phyloP scores from a whole-genome alignment of 176 grass and related monocot species.

The Aechmea fasciata region DNA sequence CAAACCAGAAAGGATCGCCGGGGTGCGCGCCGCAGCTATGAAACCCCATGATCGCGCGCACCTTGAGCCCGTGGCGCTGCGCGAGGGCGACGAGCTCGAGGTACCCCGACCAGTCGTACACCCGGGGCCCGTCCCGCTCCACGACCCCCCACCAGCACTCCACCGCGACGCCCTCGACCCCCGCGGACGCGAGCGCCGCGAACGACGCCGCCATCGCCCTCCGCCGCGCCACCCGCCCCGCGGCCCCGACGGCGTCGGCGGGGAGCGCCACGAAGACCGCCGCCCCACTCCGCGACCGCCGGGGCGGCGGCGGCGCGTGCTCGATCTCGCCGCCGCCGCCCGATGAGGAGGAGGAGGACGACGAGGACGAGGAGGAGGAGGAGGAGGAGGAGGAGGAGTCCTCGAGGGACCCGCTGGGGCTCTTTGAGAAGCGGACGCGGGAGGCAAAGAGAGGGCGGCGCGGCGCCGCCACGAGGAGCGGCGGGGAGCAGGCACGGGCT shows the following conservation, averaged over 20 bases:
- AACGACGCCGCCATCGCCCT: constrained; percentile 57
- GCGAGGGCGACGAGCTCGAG: constrained; percentile 54
- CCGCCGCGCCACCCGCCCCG: constrained; percentile 35
- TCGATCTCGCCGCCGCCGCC: constrained; percentile 47
- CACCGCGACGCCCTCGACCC: constrained; percentile 43
- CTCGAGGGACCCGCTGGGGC: constrained; percentile 11
- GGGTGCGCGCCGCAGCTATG: constrained; percentile 53
- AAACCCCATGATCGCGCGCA: constrained; percentile 65
- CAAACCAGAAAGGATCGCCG: constrained; percentile 38
- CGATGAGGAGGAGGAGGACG: not conserved
- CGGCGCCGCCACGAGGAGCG: not conserved
- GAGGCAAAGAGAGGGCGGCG: constrained; percentile 17
- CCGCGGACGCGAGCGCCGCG: constrained; percentile 43
- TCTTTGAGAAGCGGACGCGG: constrained; percentile 17
- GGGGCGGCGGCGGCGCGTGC: constrained; percentile 26
- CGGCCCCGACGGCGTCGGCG: constrained; percentile 38
- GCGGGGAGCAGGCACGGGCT: constrained; percentile 1
- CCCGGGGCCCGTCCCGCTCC: constrained; percentile 35
- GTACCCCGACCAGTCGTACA: constrained; percentile 63
- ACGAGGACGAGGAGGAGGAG: too few relatives aligned
- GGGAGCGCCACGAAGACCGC: constrained; percentile 64
- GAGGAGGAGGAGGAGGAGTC: not conserved
- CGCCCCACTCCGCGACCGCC: constrained; percentile 16
- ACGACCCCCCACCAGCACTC: constrained; percentile 81
- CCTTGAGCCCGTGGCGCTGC: constrained; percentile 40